Percentiles rank a stretch among this genome's conserved stretches.
phyloP scores from a whole-genome alignment of 805 yeast species.

The Metschnikowia aberdeeniae region DNA sequence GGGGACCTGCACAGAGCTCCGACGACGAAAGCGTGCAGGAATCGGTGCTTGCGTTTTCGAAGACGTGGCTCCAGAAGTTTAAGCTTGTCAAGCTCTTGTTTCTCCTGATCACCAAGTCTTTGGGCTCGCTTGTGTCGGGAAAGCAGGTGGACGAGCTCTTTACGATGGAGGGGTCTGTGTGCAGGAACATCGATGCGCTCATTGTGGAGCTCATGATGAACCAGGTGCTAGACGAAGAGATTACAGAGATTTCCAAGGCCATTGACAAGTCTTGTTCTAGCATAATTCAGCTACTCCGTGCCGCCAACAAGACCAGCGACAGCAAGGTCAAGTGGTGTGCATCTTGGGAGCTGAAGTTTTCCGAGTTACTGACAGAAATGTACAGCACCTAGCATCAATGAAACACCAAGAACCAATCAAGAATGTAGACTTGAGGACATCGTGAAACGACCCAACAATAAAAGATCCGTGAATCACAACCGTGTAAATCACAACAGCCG shows the following conservation, averaged over 20 bases:
- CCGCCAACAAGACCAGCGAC: constrained; percentile 46
- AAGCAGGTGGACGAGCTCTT: constrained; percentile 46
- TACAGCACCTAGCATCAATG: constrained; percentile 1
- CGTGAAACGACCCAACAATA: background rate
- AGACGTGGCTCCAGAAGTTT: constrained; percentile 49
- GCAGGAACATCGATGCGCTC: constrained; percentile 51
- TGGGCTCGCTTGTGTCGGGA: constrained; percentile 45
- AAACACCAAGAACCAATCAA: background rate
- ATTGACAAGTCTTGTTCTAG: constrained; percentile 25
- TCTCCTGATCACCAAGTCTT: constrained; percentile 54
- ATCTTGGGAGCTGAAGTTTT: constrained; percentile 49
- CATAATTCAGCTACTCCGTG: constrained; percentile 38
- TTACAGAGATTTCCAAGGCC: constrained; percentile 19
- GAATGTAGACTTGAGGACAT: background rate
- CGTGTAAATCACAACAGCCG: background rate
- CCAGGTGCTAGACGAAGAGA: constrained; percentile 36
- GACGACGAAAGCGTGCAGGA: constrained; percentile 3
- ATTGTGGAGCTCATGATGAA: constrained; percentile 55
- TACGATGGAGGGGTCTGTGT: constrained; percentile 38
- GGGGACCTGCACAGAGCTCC: constrained; percentile 6
- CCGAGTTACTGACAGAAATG: constrained; percentile 18
- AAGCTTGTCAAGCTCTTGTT: constrained; percentile 56
- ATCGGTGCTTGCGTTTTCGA: constrained; percentile 35
- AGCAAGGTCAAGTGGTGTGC: constrained; percentile 56
- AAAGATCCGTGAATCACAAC: too few relatives aligned